These are phyloP conservation scores for Colletotrichum sp. DNA, from an alignment of 2,329 filamentous ascomycete genomes.

Conservation along the genomic window DNA sequence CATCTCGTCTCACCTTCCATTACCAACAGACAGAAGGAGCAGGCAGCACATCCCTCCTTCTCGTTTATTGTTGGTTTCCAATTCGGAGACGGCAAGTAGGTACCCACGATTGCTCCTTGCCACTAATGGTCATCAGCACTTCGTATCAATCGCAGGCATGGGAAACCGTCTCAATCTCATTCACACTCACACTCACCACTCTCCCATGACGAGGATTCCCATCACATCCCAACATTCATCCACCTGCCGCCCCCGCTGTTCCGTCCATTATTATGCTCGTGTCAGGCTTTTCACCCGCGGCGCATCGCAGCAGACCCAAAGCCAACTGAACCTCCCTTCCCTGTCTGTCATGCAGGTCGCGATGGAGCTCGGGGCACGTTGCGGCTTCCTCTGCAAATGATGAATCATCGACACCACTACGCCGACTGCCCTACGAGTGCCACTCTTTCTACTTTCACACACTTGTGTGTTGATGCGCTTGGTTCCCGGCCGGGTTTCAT, in stretches of 20 bases:
- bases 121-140: neutral
- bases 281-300: neutral
- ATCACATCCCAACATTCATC: neutral
- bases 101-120: neutral
- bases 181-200: neutral
- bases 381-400: neutral
- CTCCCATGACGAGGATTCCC: neutral
- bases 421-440: neutral
- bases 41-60: neutral
- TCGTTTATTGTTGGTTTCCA: neutral
- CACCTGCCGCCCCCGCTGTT: neutral
- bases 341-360: constrained; percentile 12
- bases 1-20: neutral
- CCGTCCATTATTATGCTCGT: neutral
- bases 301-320: neutral
- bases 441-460: neutral
- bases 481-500: neutral
- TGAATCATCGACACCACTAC: constrained; percentile 16
- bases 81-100: neutral
- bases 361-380: neutral
- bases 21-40: neutral
- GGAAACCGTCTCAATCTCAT: neutral
- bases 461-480: neutral
- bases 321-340: neutral
- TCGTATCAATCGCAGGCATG: neutral